Percentiles rank a stretch among this genome's conserved stretches.
phyloP scores from a whole-genome alignment of 768 basidiomycete species.

The Auricularia cornea region DNA sequence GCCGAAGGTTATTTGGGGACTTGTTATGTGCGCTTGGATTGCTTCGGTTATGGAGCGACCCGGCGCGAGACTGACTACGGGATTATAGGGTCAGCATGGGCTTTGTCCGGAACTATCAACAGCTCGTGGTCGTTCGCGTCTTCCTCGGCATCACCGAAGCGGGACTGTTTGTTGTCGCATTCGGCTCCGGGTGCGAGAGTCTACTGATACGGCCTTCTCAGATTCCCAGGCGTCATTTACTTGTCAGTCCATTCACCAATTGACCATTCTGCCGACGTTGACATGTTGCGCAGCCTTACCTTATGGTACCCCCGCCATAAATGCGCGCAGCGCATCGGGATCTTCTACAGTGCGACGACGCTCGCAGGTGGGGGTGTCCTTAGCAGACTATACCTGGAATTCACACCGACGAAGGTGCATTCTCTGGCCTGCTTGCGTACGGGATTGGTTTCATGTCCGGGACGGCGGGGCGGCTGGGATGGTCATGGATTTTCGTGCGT shows the following conservation, averaged over 20 bases:
- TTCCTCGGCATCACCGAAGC: conserved; percentile 61
- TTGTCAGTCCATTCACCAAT: conserved; percentile 42
- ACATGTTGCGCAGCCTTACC: conserved; percentile 43
- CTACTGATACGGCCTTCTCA: background rate
- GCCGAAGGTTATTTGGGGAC: conserved; percentile 51
- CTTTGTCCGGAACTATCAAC: conserved; percentile 55
- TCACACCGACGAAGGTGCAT: too few relatives aligned
- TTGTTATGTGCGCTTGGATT: conserved; percentile 53
- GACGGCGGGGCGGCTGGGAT: conserved; percentile 37
- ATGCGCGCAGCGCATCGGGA: conserved; percentile 49
- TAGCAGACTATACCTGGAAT: too few relatives aligned
- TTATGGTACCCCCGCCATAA: conserved; percentile 62
- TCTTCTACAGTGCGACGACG: conserved; percentile 61
- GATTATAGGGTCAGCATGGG: conserved; percentile 56
- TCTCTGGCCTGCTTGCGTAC: conserved; percentile 52
- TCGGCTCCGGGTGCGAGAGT: background rate
- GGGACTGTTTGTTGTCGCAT: conserved; percentile 30
- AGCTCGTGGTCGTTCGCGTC: conserved; percentile 49
- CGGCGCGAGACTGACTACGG: too few relatives aligned
- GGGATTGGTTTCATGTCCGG: conserved; percentile 47
- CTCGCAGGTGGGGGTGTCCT: conserved; percentile 42
- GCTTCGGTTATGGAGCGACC: too few relatives aligned
- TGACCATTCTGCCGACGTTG: too few relatives aligned
- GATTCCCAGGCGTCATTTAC: conserved; percentile 64
- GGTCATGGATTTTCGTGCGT: conserved; percentile 60